These are phyloP conservation scores for Fraxinus latifolia DNA, from an alignment of 305 asterid species.

Conservation along the genomic window DNA sequence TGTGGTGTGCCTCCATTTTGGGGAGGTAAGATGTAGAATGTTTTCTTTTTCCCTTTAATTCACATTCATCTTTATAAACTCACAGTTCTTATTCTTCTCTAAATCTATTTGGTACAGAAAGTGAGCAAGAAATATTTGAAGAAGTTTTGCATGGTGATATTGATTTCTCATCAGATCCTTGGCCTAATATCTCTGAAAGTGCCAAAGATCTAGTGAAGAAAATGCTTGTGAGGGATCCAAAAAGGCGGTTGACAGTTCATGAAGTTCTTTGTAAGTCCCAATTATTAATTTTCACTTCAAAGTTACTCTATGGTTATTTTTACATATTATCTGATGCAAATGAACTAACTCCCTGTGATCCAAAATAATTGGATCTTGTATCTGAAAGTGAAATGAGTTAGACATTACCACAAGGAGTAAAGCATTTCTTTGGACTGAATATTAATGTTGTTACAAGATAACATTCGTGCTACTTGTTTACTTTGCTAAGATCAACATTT, in stretches of 20 bases:
- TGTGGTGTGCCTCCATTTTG: slow-evolving; percentile 69
- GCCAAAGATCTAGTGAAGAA: slow-evolving; percentile 59
- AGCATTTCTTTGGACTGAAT: background rate
- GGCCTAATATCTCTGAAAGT: slow-evolving; percentile 63
- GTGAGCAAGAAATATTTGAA: slow-evolving; percentile 52
- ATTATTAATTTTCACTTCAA: background rate
- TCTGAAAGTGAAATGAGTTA: background rate
- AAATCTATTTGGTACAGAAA: slow-evolving; percentile 37
- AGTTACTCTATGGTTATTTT: background rate
- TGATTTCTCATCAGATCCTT: slow-evolving; percentile 59
- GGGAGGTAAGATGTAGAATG: slow-evolving; percentile 51
- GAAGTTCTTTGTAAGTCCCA: slow-evolving; percentile 64
- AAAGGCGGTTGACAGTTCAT: slow-evolving; percentile 53
- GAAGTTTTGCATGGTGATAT: slow-evolving; percentile 52
- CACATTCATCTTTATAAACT: background rate
- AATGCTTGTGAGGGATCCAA: slow-evolving; percentile 66
- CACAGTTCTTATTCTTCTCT: background rate
- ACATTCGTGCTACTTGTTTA: background rate
- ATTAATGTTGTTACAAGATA: background rate
- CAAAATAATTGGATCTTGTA: background rate
- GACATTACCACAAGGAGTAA: background rate
- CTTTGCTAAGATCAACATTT: background rate
- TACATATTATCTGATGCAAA: background rate
- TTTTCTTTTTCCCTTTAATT: background rate
- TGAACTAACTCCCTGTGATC: background rate